Percentiles rank a stretch among this genome's conserved stretches.
Evolutionary conservation across 2,329 filamentous ascomycete species (phyloP).

Genomic region (Neonectria sp.): DNA sequence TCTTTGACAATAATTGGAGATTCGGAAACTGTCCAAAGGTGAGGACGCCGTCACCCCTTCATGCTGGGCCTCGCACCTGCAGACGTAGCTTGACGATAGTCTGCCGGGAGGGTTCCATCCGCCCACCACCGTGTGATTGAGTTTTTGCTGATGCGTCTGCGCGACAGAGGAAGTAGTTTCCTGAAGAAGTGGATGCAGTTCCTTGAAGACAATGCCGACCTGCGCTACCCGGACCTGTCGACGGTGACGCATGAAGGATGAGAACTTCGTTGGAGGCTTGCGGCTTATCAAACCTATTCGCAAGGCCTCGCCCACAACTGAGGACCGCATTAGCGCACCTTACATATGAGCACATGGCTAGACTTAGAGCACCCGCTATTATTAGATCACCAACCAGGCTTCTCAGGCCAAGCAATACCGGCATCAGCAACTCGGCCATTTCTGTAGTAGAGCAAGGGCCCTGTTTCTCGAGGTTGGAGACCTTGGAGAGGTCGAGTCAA

Average conservation of each 20-base stretch:
- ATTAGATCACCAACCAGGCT: conserved; percentile 3
- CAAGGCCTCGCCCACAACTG: conserved; percentile 2
- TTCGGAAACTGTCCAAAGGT: conserved; percentile 92
- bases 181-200: conserved; percentile 93
- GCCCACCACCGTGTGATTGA: conserved; percentile 41
- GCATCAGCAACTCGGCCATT: conserved; percentile 7
- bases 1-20: conserved; percentile 94
- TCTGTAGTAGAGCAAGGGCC: not conserved
- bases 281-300: not conserved
- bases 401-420: not conserved
- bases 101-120: conserved; percentile 39
- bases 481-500: conserved; percentile 4
- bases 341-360: conserved; percentile 4
- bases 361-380: conserved; percentile 15
- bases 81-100: conserved; percentile 33
- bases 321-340: conserved; percentile 15
- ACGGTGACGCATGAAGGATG: conserved; percentile 49
- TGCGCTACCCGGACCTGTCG: conserved; percentile 85
- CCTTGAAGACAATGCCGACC: conserved; percentile 89
- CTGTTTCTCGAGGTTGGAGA: not conserved
- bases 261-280: conserved; percentile 2
- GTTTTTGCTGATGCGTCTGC: conserved; percentile 36
- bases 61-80: conserved; percentile 27
- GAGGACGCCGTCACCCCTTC: conserved; percentile 59
- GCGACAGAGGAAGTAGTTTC: conserved; percentile 82